phyloP scores from a whole-genome alignment of 2,329 filamentous ascomycete species.

The Colletotrichum sublineola region DNA sequence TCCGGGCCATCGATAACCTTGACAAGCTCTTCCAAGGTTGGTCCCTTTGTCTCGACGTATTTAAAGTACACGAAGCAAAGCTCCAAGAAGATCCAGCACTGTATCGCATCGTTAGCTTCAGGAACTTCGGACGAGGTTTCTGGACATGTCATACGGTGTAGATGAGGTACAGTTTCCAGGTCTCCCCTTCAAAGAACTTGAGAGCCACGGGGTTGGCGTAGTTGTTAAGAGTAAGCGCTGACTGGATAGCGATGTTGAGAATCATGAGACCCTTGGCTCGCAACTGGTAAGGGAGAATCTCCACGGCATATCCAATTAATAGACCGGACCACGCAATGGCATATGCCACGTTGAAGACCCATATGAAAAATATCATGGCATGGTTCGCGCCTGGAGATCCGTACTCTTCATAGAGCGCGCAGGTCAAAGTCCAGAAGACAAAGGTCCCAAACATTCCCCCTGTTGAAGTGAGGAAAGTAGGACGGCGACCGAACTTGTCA shows the following conservation, averaged over 20 bases:
- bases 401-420: constrained; percentile 64
- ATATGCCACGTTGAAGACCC: constrained; percentile 70
- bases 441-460: constrained; percentile 63
- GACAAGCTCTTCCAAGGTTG: constrained; percentile 75
- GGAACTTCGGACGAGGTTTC: accelerated
- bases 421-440: constrained; percentile 64
- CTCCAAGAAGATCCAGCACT: constrained; percentile 37
- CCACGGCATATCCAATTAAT: constrained; percentile 68
- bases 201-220: constrained; percentile 45
- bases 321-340: constrained; percentile 71
- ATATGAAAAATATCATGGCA: constrained; percentile 69
- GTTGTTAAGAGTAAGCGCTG: constrained; percentile 66
- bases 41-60: constrained; percentile 72
- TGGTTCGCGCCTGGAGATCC: constrained; percentile 60
- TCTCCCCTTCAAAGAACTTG: constrained; percentile 39
- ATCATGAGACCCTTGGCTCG: constrained; percentile 72
- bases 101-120: not conserved
- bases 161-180: constrained; percentile 37
- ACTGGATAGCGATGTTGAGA: constrained; percentile 74
- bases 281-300: constrained; percentile 69
- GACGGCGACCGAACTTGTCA: constrained; percentile 64
- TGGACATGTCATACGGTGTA: constrained; percentile 9
- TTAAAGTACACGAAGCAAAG: constrained; percentile 61
- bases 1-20: constrained; percentile 74
- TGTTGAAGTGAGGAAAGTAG: constrained; percentile 64